These are phyloP conservation scores for Claviceps purpurea DNA, from an alignment of 2,329 filamentous ascomycete genomes.

Conservation along the genomic window DNA sequence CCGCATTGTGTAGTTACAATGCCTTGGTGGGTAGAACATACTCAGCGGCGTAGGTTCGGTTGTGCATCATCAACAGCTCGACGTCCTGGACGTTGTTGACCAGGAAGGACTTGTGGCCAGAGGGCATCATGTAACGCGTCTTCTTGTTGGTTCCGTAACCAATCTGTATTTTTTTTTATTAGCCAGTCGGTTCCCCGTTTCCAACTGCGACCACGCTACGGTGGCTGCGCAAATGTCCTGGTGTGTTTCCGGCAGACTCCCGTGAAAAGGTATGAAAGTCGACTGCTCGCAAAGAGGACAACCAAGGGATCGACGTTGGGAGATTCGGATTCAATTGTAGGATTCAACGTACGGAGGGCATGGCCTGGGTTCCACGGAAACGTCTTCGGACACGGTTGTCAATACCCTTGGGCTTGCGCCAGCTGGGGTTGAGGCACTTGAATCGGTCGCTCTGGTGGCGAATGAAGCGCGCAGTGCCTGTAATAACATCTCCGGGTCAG, in stretches of 20 bases:
- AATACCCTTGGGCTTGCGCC: slow-evolving; percentile 99
- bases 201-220: too few relatives aligned
- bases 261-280: not conserved
- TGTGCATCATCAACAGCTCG: slow-evolving; percentile 99
- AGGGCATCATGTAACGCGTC: slow-evolving; percentile 97
- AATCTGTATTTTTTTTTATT: slow-evolving; percentile 47
- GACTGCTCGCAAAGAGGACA: not conserved
- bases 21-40: slow-evolving; percentile 37
- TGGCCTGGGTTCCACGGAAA: slow-evolving; percentile 88
- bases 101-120: slow-evolving; percentile 98
- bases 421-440: slow-evolving; percentile 79
- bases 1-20: not conserved
- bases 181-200: not conserved
- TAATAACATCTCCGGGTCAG: slow-evolving; percentile 25
- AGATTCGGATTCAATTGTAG: not conserved
- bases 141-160: slow-evolving; percentile 99
- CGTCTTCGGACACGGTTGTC: slow-evolving; percentile 95
- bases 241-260: not conserved
- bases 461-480: slow-evolving; percentile 88
- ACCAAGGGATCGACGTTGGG: not conserved
- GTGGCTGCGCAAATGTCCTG: not conserved
- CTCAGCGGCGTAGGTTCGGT: slow-evolving; percentile 97
- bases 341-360: slow-evolving; percentile 79
- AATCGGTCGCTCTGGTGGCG: slow-evolving; percentile 97
- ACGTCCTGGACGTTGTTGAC: slow-evolving; percentile 94